A percentile compares a stretch with the other conserved stretches of the same genome.
These are phyloP conservation scores for Fistulinella cinereoalba DNA, from an alignment of 1,284 basidiomycete genomes.

Conservation along the genomic window DNA sequence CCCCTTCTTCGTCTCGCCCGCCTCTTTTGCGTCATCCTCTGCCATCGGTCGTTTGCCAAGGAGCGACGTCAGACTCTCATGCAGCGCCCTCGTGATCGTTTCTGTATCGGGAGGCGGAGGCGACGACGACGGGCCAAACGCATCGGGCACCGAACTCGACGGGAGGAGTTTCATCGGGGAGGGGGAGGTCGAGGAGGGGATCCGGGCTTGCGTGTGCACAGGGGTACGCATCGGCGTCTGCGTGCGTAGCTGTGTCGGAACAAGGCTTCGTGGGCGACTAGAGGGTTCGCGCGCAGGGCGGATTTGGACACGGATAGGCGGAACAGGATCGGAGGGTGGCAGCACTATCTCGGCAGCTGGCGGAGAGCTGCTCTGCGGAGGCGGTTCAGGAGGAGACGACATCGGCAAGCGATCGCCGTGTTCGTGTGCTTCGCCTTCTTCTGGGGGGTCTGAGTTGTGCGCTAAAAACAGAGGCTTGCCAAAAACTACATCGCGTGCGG, in stretches of 20 bases:
- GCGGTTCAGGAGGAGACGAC: conserved; percentile 18
- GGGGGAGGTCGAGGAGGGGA: conserved; percentile 62
- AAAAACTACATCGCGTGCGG: conserved; percentile 9
- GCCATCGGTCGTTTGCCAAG: conserved; percentile 59
- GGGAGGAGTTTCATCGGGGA: conserved; percentile 52
- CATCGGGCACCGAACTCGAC: conserved; percentile 16
- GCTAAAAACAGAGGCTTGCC: conserved; percentile 20
- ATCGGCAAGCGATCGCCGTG: not conserved
- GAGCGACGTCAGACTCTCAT: conserved; percentile 62
- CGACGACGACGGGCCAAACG: conserved; percentile 18
- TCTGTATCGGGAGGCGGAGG: conserved; percentile 23
- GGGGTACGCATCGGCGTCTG: conserved; percentile 10
- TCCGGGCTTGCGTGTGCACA: conserved; percentile 23
- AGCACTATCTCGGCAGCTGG: conserved; percentile 4
- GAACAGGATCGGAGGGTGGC: not conserved
- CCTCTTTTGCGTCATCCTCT: conserved; percentile 37
- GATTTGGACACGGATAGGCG: not conserved
- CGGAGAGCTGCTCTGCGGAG: conserved; percentile 34
- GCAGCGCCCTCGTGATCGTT: conserved; percentile 40
- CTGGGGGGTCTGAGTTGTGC: conserved; percentile 18
- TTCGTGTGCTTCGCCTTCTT: not conserved
- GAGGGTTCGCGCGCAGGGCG: not conserved
- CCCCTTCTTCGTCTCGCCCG: conserved; percentile 26
- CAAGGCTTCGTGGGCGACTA: conserved; percentile 9
- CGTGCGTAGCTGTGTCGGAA: not conserved